Evolutionary conservation across 2,329 filamentous ascomycete species (phyloP), one percentile per base, ranked within the genome.

Genomic region (Rutstroemia sp.): DNA sequence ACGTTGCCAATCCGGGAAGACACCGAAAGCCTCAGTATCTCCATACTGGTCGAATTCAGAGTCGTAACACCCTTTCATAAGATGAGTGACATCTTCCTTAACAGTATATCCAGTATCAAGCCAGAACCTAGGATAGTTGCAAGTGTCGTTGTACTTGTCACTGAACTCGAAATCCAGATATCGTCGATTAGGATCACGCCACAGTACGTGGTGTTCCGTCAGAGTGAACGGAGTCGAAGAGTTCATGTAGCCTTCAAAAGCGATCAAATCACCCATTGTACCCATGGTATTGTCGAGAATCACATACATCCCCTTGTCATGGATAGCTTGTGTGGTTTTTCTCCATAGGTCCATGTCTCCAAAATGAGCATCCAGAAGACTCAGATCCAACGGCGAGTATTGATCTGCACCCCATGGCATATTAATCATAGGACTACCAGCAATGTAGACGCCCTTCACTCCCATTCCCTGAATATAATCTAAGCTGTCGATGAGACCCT

Each of bases 381-480:
- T 85, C 36, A 83, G 76, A 61, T 87, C 83, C 30, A 84, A 69
- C 16, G 82, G 76, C 48, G 72, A 76, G 67, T 84, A 87, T 8
- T 77, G 76, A 65, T 87, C 83, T 12, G 78, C 73, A 14, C 76
- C 78, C 83, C 83, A 87, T 6, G 83, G 83, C 62, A 77, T 72
- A 64, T 87, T 87, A 68, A 86, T 78, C 63, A 85, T 77, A 8
- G 81, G 75, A 46, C 78, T 81, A n/a, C 83, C 83, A 30, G 81
- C 82, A 48, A 86, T 75, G 17, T 50, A 53, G n/a, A 64, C 38
- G 60, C 78, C 79, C 73, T 81, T 82, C 65, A 84, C 78, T 19
- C 82, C 83, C 76, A 84, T 81, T 57, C 81, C 83, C 59, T 81
- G 77, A 39, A 86, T 71, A 65, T 86, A 86, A 66, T 86, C 82